phyloP scores from a whole-genome alignment of 2,329 filamentous ascomycete genomes.

The Proliferodiscus dingleyae region DNA sequence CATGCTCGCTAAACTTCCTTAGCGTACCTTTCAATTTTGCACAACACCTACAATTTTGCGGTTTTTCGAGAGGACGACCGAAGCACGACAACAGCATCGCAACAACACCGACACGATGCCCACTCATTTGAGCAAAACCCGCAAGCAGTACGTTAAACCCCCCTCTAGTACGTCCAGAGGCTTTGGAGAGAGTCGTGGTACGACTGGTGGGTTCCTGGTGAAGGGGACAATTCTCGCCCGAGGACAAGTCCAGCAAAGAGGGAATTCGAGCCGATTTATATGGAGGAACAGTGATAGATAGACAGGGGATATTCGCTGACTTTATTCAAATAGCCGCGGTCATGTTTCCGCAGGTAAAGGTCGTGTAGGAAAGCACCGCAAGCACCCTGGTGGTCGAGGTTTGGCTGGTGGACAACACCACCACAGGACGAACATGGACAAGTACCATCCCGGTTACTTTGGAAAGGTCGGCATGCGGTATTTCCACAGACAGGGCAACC shows the following conservation, averaged over 20 bases:
- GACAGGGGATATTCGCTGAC: constrained; percentile 26
- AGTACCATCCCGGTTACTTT: constrained; percentile 99
- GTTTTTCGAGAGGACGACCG: constrained; percentile 4
- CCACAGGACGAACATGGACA: constrained; percentile 86
- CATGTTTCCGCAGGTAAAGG: constrained; percentile 98
- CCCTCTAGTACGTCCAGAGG: constrained; percentile 1
- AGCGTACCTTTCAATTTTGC: constrained; percentile 9
- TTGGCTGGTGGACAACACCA: constrained; percentile 99
- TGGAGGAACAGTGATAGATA: not conserved
- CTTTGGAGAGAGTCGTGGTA: not conserved
- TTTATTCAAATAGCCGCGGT: constrained; percentile 62
- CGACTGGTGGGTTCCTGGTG: not conserved
- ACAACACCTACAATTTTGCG: constrained; percentile 9
- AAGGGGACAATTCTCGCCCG: not conserved
- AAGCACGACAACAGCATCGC: constrained; percentile 23
- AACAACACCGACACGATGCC: constrained; percentile 54
- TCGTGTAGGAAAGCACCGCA: constrained; percentile 98
- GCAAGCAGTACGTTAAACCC: constrained; percentile 62
- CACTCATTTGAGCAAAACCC: constrained; percentile 70
- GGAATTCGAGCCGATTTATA: not conserved
- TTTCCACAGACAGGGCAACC: constrained; percentile 94
- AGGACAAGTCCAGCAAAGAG: not conserved
- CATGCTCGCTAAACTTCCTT: no score
- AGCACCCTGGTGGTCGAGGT: constrained; percentile 79
- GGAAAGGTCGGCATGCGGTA: constrained; percentile 93